Conservation (phyloP, 192 early-diverging fungal species). For the Coemansia guatemalensis region DNA sequence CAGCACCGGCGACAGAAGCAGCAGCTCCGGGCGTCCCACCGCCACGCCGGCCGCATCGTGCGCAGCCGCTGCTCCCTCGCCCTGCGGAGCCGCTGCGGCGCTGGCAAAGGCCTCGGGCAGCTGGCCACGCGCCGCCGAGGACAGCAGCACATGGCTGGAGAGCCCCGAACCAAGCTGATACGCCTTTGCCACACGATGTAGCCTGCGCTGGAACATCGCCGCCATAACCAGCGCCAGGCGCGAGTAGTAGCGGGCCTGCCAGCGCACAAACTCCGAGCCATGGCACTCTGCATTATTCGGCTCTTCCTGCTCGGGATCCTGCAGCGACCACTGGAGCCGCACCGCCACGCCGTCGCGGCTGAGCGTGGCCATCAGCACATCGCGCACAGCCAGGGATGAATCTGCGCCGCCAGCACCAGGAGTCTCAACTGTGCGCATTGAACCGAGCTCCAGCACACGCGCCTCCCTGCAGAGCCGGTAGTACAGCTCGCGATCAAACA, state of each 20-base stretch:
- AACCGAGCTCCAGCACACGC: constrained; percentile 45
- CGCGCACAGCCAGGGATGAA: constrained; percentile 3
- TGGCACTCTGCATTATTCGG: neutral
- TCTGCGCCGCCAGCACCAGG: neutral
- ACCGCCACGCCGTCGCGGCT: constrained; percentile 39
- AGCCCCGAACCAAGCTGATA: constrained; percentile 22
- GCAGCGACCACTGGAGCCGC: constrained; percentile 40
- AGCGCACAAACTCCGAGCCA: constrained; percentile 15
- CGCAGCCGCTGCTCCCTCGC: neutral
- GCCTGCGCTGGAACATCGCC: constrained; percentile 31
- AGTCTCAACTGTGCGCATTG: constrained; percentile 15
- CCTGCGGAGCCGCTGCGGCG: neutral
- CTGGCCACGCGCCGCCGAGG: neutral
- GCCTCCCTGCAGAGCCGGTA: constrained; percentile 44
- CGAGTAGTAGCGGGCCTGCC: constrained; percentile 36
- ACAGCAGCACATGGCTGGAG: constrained; percentile 1
- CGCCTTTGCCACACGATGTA: constrained; percentile 24
- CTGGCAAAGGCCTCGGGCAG: constrained; percentile 30
- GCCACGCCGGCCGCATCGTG: neutral
- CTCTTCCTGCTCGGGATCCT: neutral
- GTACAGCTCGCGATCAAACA: constrained; percentile 50
- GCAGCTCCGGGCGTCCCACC: constrained; percentile 26
- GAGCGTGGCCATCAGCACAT: constrained; percentile 29
- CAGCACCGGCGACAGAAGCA: constrained; percentile 40
- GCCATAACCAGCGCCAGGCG: constrained; percentile 33